Conservation (phyloP, 148 eudicot genomes). For the Spergularia marina region DNA sequence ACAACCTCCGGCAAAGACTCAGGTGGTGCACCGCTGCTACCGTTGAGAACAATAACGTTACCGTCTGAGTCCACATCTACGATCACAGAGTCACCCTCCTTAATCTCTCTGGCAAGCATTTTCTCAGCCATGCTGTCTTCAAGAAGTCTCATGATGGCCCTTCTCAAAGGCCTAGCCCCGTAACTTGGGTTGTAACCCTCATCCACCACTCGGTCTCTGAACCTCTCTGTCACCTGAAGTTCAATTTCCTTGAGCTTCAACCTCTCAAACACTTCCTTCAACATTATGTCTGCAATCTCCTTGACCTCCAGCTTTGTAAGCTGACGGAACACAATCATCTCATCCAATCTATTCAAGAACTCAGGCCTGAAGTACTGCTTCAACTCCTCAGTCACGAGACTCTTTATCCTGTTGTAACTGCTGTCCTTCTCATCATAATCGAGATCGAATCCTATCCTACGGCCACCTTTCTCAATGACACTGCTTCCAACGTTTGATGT, state of each 20-base stretch:
- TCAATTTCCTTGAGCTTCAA: slow-evolving; percentile 57
- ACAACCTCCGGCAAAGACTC: slow-evolving; percentile 54
- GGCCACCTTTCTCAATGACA: slow-evolving; percentile 82
- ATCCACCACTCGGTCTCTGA: slow-evolving; percentile 72
- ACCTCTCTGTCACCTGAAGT: slow-evolving; percentile 78
- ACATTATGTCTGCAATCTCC: slow-evolving; percentile 89
- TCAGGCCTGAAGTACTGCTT: slow-evolving; percentile 88
- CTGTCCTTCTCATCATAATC: slow-evolving; percentile 64
- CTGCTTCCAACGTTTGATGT: slow-evolving; percentile 89
- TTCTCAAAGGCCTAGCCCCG: slow-evolving; percentile 85
- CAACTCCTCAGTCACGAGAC: slow-evolving; percentile 71
- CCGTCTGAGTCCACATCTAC: slow-evolving; percentile 74
- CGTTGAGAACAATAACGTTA: slow-evolving; percentile 69
- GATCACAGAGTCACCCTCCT: slow-evolving; percentile 83
- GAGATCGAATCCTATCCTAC: slow-evolving; percentile 62
- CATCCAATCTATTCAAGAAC: slow-evolving; percentile 84
- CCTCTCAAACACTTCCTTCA: slow-evolving; percentile 84
- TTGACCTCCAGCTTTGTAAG: slow-evolving; percentile 83
- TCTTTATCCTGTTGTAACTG: slow-evolving; percentile 74
- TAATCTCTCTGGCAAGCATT: slow-evolving; percentile 81
- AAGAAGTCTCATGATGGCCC: slow-evolving; percentile 87
- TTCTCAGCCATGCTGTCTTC: slow-evolving; percentile 97
- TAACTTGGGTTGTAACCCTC: slow-evolving; percentile 88
- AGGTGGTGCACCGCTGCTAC: slow-evolving; percentile 60
- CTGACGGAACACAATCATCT: slow-evolving; percentile 86